phyloP scores from a whole-genome alignment of 768 basidiomycete genomes.

The Mycena rebaudengoi region DNA sequence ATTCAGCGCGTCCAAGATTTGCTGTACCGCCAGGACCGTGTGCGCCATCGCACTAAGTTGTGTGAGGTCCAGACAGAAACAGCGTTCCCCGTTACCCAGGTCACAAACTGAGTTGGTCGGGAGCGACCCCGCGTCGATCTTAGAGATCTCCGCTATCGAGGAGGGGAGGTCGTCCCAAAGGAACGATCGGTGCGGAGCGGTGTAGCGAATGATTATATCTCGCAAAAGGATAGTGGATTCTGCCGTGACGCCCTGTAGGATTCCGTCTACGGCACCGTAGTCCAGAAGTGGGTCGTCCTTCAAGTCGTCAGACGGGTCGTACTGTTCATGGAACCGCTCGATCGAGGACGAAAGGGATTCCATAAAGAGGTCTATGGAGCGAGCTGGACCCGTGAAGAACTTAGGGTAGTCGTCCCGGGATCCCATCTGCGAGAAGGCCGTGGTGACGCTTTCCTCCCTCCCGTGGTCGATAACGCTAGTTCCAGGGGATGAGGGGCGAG shows the following conservation, averaged over 20 bases:
- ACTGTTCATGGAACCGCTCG: background rate
- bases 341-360: background rate
- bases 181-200: no score
- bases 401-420: background rate
- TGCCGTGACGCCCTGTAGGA: background rate
- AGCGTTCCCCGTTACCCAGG: background rate
- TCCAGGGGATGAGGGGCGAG: no score
- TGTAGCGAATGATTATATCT: background rate
- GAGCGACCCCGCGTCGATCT: background rate
- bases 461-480: no score
- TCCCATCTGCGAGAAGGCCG: no score
- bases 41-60: background rate
- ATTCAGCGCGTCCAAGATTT: background rate
- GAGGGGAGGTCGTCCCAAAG: no score
- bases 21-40: no score
- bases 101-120: background rate
- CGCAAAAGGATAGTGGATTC: background rate
- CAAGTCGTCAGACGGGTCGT: background rate
- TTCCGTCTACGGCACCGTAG: background rate
- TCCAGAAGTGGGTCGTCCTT: background rate
- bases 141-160: no score
- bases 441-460: no score
- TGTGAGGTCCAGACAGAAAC: background rate
- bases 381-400: background rate
- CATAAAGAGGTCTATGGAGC: background rate